A percentile compares a stretch with the other conserved stretches of the same genome.
Conservation (phyloP, 768 basidiomycete species). For the Trichaptum fuscoviolaceum region DNA sequence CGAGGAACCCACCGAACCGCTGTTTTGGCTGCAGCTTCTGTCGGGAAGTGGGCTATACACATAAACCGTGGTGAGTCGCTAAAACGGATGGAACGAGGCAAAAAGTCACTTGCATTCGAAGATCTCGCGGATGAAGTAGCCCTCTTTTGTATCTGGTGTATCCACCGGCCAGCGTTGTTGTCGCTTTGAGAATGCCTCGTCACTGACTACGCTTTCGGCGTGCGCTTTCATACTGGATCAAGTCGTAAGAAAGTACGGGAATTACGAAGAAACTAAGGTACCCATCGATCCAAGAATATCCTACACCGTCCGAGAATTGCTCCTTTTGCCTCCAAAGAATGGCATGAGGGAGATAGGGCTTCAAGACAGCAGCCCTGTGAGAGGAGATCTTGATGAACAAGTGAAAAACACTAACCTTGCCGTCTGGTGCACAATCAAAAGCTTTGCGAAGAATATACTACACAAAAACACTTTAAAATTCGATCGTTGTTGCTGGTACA, state of each 20-base stretch:
- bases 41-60: slow-evolving; percentile 71
- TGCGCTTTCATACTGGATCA: slow-evolving; percentile 80
- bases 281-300: slow-evolving; percentile 99
- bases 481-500: slow-evolving; percentile 3
- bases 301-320: slow-evolving; percentile 98
- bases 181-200: slow-evolving; percentile 72
- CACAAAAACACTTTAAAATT: background rate
- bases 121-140: slow-evolving; percentile 85
- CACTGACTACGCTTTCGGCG: slow-evolving; percentile 67
- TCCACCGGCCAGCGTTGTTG: slow-evolving; percentile 70
- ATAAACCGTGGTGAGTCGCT: slow-evolving; percentile 2
- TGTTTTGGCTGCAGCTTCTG: slow-evolving; percentile 79
- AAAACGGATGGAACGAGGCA: background rate
- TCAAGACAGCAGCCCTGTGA: slow-evolving; percentile 4
- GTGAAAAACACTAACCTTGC: slow-evolving; percentile 43
- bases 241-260: background rate
- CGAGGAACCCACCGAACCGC: slow-evolving; percentile 95
- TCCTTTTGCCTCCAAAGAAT: slow-evolving; percentile 99
- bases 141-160: slow-evolving; percentile 95
- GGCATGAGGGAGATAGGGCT: slow-evolving; percentile 90
- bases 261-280: slow-evolving; percentile 25
- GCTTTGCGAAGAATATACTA: slow-evolving; percentile 95
- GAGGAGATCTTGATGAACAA: background rate
- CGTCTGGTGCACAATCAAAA: slow-evolving; percentile 81
- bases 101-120: slow-evolving; percentile 63